Percentiles rank a stretch among this genome's conserved stretches.
Evolutionary conservation across 306 rosid species (phyloP).

Genomic region (Rosa rugosa): DNA sequence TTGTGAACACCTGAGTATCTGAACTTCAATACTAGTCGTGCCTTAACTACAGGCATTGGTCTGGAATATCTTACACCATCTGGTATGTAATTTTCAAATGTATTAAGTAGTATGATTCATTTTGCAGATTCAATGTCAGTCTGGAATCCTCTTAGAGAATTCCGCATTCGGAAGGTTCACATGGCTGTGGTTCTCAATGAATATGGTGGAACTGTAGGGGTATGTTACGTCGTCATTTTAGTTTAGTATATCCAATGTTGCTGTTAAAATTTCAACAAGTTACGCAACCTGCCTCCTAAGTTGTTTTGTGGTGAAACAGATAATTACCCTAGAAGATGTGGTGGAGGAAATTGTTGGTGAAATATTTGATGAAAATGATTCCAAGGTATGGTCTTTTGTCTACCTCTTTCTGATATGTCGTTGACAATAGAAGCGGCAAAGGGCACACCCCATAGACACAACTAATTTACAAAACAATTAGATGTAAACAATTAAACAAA

Average conservation of each 20-base stretch:
- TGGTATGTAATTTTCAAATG: conserved; percentile 10
- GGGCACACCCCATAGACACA: neutral
- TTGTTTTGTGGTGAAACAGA: conserved; percentile 41
- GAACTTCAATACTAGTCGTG: neutral
- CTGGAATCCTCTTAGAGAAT: conserved; percentile 99
- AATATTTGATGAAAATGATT: conserved; percentile 97
- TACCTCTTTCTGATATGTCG: neutral
- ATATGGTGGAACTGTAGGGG: conserved; percentile 99
- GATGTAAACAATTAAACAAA: too few relatives aligned
- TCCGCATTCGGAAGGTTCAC: conserved; percentile 98
- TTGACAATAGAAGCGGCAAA: neutral
- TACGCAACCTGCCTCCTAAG: conserved; percentile 5
- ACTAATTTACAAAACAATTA: too few relatives aligned
- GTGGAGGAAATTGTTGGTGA: conserved; percentile 99
- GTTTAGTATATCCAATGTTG: neutral
- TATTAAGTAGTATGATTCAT: conserved; percentile 32
- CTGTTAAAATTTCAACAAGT: neutral
- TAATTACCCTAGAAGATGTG: conserved; percentile 91
- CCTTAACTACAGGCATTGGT: neutral
- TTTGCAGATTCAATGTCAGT: conserved; percentile 98
- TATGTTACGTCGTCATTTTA: conserved; percentile 40
- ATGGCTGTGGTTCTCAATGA: conserved; percentile 98
- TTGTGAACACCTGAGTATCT: neutral
- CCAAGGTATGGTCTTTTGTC: conserved; percentile 52
- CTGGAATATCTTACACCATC: neutral